Conservation (phyloP, 805 yeast species). For the Lipomyces yamadae region DNA sequence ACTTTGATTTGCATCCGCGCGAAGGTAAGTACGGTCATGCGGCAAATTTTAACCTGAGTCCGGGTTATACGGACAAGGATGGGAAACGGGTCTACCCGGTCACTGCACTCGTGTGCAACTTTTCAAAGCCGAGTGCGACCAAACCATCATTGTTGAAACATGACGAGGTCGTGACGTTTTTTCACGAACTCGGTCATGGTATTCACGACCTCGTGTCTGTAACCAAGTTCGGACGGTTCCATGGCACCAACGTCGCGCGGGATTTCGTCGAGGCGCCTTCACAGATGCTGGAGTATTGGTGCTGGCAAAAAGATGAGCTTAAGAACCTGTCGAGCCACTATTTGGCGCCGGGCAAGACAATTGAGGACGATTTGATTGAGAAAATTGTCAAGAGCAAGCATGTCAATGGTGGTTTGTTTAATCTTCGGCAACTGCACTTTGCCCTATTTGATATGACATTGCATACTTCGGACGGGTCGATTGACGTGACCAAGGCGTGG, state of each 20-base stretch:
- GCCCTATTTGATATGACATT: slow-evolving; percentile 77
- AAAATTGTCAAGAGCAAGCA: slow-evolving; percentile 68
- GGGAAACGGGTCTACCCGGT: slow-evolving; percentile 63
- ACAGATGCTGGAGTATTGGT: slow-evolving; percentile 86
- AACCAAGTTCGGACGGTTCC: slow-evolving; percentile 68
- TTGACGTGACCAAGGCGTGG: slow-evolving; percentile 66
- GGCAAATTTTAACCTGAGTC: slow-evolving; percentile 72
- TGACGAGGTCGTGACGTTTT: slow-evolving; percentile 77
- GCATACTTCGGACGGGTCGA: slow-evolving; percentile 59
- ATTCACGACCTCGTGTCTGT: slow-evolving; percentile 76
- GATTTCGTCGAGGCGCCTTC: slow-evolving; percentile 94
- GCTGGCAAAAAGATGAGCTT: slow-evolving; percentile 72
- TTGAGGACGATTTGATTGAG: slow-evolving; percentile 61
- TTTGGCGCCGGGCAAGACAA: slow-evolving; percentile 56
- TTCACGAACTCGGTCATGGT: slow-evolving; percentile 91
- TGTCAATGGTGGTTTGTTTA: slow-evolving; percentile 74
- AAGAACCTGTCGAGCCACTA: slow-evolving; percentile 68
- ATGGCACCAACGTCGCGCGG: slow-evolving; percentile 77
- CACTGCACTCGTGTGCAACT: slow-evolving; percentile 82
- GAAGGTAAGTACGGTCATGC: slow-evolving; percentile 89
- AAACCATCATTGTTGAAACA: slow-evolving; percentile 80
- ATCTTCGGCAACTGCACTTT: slow-evolving; percentile 76
- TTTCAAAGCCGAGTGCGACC: slow-evolving; percentile 70
- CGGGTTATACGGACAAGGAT: slow-evolving; percentile 59
- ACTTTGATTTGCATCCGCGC: slow-evolving; percentile 82